A percentile compares a stretch with the other conserved stretches of the same genome.
Conservation (phyloP, 345 rosid genomes). For the Populus davidiana region DNA sequence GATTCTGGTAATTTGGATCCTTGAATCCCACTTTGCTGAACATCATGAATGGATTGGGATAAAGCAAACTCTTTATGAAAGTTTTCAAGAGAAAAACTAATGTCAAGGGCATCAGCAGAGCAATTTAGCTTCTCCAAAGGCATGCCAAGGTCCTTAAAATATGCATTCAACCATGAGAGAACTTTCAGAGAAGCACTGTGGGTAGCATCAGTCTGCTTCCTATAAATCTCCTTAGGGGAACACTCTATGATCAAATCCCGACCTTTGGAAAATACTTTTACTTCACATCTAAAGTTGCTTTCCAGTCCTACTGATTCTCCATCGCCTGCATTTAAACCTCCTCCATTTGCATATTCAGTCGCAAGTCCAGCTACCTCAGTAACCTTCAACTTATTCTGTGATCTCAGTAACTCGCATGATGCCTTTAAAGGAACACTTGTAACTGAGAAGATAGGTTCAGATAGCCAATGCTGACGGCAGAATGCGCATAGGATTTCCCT, state of each 20-base stretch:
- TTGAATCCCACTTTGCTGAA: constrained; percentile 15
- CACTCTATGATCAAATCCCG: constrained; percentile 62
- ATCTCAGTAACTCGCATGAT: constrained; percentile 43
- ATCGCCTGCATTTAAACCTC: constrained; percentile 23
- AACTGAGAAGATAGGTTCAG: constrained; percentile 64
- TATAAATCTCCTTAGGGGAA: constrained; percentile 51
- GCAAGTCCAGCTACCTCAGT: constrained; percentile 29
- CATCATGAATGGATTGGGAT: constrained; percentile 26
- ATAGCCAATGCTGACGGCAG: constrained; percentile 75
- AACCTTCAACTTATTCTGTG: constrained; percentile 50
- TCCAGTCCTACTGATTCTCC: constrained; percentile 26
- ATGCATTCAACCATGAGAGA: constrained; percentile 66
- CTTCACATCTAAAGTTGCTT: constrained; percentile 53
- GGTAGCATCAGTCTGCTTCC: constrained; percentile 63
- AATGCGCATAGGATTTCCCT: constrained; percentile 67
- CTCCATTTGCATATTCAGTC: constrained; percentile 30
- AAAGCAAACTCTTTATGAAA: constrained; percentile 41
- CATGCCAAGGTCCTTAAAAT: constrained; percentile 45
- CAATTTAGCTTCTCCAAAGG: constrained; percentile 37
- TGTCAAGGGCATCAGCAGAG: constrained; percentile 38
- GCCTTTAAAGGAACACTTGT: constrained; percentile 37
- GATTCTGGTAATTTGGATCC: constrained; percentile 29
- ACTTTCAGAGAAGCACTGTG: constrained; percentile 73
- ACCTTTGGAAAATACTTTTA: constrained; percentile 61
- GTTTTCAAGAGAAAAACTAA: constrained; percentile 34